A percentile compares a stretch with the other conserved stretches of the same genome.
Evolutionary conservation across 2,329 filamentous ascomycete species (phyloP).

Genomic region (Spiromastix sp.): DNA sequence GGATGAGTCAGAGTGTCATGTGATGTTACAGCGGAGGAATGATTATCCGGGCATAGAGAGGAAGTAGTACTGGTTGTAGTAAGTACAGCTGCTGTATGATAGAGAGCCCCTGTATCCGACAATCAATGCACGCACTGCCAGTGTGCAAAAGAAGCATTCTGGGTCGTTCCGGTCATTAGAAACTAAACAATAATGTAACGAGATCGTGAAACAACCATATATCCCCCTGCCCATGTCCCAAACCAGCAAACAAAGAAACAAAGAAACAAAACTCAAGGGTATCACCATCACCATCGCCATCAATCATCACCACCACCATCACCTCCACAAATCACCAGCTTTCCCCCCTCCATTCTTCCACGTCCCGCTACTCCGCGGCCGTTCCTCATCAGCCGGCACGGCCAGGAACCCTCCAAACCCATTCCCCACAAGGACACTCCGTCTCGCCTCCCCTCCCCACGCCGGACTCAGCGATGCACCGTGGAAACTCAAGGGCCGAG

Average conservation of each 20-base stretch:
- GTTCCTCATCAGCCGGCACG: conserved; percentile 44
- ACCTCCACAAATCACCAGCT: conserved; percentile 30
- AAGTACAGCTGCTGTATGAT: no score
- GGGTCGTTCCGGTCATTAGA: no score
- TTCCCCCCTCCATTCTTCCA: conserved; percentile 20
- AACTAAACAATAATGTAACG: no score
- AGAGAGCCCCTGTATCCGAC: no score
- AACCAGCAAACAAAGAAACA: neutral
- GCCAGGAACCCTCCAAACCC: conserved; percentile 57
- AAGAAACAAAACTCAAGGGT: neutral
- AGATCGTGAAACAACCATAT: no score
- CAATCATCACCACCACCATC: conserved; percentile 4
- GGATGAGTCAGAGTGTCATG: neutral
- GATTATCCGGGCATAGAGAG: no score
- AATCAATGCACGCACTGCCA: no score
- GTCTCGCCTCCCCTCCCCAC: conserved; percentile 50
- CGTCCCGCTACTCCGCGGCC: conserved; percentile 26
- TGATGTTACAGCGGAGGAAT: no score
- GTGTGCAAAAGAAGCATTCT: no score
- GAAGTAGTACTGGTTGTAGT: no score
- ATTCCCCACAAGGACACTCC: conserved; percentile 55
- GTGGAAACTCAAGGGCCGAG: conserved; percentile 37
- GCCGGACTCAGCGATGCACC: conserved; percentile 40
- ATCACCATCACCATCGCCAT: neutral
- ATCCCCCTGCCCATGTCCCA: neutral